A percentile compares a stretch with the other conserved stretches of the same genome.
These are phyloP conservation scores for Zoysia japonica DNA, from an alignment of 176 grass and related monocot genomes.

Conservation along the genomic window DNA sequence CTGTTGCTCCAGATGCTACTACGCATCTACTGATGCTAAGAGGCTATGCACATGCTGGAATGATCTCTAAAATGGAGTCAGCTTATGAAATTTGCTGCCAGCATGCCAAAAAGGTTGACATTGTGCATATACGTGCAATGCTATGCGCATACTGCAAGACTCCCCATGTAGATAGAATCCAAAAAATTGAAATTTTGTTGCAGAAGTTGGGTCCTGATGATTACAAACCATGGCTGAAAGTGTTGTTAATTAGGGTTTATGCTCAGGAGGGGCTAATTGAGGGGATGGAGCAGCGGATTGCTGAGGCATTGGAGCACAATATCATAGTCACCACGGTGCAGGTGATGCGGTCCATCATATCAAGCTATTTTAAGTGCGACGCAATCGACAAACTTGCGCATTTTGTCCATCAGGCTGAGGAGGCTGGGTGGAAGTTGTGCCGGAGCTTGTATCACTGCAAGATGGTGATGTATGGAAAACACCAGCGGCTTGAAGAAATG, in stretches of 20 bases:
- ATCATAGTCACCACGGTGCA: conserved; percentile 51
- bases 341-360: conserved; percentile 57
- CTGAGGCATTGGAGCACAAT: conserved; percentile 60
- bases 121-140: conserved; percentile 66
- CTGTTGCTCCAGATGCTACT: conserved; percentile 57
- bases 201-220: conserved; percentile 55
- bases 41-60: conserved; percentile 67
- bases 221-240: conserved; percentile 75
- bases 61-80: conserved; percentile 78
- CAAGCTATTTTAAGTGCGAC: conserved; percentile 62
- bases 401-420: conserved; percentile 63
- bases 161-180: conserved; percentile 50
- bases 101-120: conserved; percentile 33
- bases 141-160: conserved; percentile 81
- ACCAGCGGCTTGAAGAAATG: conserved; percentile 67
- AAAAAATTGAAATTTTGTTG: conserved; percentile 73
- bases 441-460: conserved; percentile 89
- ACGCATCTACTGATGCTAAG: conserved; percentile 81
- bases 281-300: conserved; percentile 70
- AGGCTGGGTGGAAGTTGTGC: conserved; percentile 77
- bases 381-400: conserved; percentile 60
- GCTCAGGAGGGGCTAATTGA: conserved; percentile 72
- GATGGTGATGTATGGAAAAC: conserved; percentile 92
- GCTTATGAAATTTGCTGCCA: conserved; percentile 59
- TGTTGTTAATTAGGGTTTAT: conserved; percentile 84